Conservation (phyloP, 305 asterid genomes). For the Solanum aculeatissimum region DNA sequence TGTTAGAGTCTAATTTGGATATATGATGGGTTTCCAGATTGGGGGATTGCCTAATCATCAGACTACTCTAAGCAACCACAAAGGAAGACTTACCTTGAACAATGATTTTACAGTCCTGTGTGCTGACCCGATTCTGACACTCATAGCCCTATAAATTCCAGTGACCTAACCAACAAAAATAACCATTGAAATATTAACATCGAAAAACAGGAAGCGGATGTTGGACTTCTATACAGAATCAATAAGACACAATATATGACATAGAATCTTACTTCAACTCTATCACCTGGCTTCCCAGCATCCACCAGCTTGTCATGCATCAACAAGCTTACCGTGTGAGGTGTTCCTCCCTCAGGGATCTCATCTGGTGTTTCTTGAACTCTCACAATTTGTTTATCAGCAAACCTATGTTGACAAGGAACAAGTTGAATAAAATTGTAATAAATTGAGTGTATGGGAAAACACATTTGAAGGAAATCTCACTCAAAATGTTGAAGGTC, state of each 20-base stretch:
- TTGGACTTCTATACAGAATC: background rate
- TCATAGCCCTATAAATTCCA: slow-evolving; percentile 96
- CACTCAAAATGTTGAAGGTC: background rate
- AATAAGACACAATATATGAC: background rate
- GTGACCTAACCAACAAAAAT: slow-evolving; percentile 55
- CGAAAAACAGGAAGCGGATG: background rate
- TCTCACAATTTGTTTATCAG: slow-evolving; percentile 96
- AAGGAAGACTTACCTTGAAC: slow-evolving; percentile 45
- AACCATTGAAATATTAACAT: slow-evolving; percentile 9
- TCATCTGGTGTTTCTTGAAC: slow-evolving; percentile 99
- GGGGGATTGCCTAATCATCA: background rate
- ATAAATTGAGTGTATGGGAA: background rate
- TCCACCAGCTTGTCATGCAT: slow-evolving; percentile 97
- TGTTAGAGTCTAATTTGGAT: background rate
- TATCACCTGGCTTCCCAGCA: slow-evolving; percentile 96
- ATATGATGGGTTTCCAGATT: background rate
- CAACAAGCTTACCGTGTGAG: slow-evolving; percentile 94
- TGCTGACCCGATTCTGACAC: slow-evolving; percentile 81
- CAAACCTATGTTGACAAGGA: slow-evolving; percentile 40
- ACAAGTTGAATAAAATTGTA: background rate
- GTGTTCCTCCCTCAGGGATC: slow-evolving; percentile 99
- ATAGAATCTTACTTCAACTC: slow-evolving; percentile 70
- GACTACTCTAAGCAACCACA: background rate
- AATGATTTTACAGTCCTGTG: slow-evolving; percentile 96
- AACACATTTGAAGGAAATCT: background rate